Percentiles rank a stretch among this genome's conserved stretches.
phyloP scores from a whole-genome alignment of 345 rosid species.

The Citrus sinensis region DVS_A1.0 CM039163.1:45759501-45760000 shows the following conservation, averaged over 20 bases:
- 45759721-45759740: not conserved
- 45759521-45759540: slow-evolving; percentile 30
- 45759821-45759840: not conserved
- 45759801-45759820: not conserved
- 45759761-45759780: not conserved
- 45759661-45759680: slow-evolving; percentile 3
- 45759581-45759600: not conserved
- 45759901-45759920: too few species aligned
- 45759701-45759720: not conserved
- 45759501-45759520: slow-evolving; percentile 9
- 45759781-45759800: not conserved
- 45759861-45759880: not conserved
- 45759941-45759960: too few species aligned
- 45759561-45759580: slow-evolving; percentile 4
- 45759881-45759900: not conserved
- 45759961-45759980: too few species aligned
- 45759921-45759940: too few species aligned
- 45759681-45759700: not conserved
- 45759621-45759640: not conserved
- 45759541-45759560: slow-evolving; percentile 18
- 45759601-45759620: slow-evolving; percentile 11
- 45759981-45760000: too few species aligned
- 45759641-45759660: slow-evolving; percentile 8
- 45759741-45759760: not conserved
- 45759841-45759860: not conserved